Conservation (phyloP, 2,329 filamentous ascomycete genomes). For the Diplodia corticola region DNA sequence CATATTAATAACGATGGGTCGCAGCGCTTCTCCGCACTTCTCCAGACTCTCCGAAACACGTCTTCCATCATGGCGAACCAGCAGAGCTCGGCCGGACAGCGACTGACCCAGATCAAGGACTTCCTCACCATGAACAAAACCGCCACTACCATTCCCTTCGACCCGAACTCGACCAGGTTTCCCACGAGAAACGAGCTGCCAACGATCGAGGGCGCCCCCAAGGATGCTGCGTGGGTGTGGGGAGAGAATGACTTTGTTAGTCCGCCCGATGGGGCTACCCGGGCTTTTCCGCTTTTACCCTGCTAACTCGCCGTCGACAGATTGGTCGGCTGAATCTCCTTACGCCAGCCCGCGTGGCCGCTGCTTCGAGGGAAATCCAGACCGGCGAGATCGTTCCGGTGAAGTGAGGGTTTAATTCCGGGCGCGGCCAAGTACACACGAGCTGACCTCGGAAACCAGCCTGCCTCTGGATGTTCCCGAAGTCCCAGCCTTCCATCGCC, state of each 20-base stretch:
- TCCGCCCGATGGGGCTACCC: neutral
- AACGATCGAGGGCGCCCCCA: constrained; percentile 52
- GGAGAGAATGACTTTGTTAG: constrained; percentile 56
- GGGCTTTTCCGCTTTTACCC: too few relatives aligned
- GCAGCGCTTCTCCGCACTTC: neutral
- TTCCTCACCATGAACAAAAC: constrained; percentile 49
- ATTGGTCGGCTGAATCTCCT: constrained; percentile 57
- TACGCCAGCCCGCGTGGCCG: constrained; percentile 56
- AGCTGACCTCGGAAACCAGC: constrained; percentile 30
- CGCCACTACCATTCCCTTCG: constrained; percentile 53
- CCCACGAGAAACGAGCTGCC: constrained; percentile 57
- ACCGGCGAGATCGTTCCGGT: constrained; percentile 58
- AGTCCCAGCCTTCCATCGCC: constrained; percentile 55
- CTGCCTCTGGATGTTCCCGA: constrained; percentile 55
- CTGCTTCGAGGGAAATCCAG: constrained; percentile 54
- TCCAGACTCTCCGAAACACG: neutral
- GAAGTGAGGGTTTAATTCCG: constrained; percentile 43
- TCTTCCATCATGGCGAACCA: constrained; percentile 36
- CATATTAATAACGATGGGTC: neutral
- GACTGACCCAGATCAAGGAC: constrained; percentile 48
- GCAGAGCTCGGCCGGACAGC: constrained; percentile 36
- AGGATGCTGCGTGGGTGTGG: constrained; percentile 62
- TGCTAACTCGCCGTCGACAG: constrained; percentile 28
- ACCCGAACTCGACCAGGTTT: constrained; percentile 55
- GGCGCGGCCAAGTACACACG: neutral